Evolutionary conservation across 257 asterid genomes (phyloP), one percentile per base, ranked within the genome.

Genomic region (Cynanchum wilfordii): DNA sequence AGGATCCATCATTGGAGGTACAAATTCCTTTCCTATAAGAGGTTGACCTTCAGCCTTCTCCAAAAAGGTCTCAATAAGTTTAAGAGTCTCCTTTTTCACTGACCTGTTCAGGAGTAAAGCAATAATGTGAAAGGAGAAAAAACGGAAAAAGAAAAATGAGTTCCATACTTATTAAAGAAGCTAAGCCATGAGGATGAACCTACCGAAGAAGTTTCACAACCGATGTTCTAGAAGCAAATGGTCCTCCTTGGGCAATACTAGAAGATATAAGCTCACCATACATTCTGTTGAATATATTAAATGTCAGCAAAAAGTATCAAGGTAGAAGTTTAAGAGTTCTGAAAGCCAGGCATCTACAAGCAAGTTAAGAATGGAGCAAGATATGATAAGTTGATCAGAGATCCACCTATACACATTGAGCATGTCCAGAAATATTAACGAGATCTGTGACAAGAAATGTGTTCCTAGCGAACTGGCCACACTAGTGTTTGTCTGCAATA

Each of bases 1-100:
- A 33, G 96, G 92, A 76, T 95, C 99, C 98, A 95, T 95, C 98
- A 95, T 95, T 24, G 97, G 99, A 22, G 96, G 98, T 77, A 95
- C 98, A 77, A 89, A 95, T 68, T 92, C 97, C 79, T 84, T 95
- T 60, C 98, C 99, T 22, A 90, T 92, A 73, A 82, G 92, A 45
- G 98, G 88, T 78, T 92, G 97, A 58, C 85, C 96, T 81, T 95
- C 99, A 66, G 99, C 96, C 86, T 95, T 95, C 70, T 95, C 98
- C 62, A 95, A 84, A 82, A 95, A 95, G 66, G 98, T 95, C 87
- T 92, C 98, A 63, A 95, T 86, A 79, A 95, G 97, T 89, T 92
- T 92, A 58, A 95, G 82, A 42, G 96, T 87, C 84, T 95, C 99
- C 90, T 97, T 87, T 86, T 95, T 95, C 66, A 95, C 98, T 1